Evolutionary conservation across 1,284 basidiomycete species (phyloP), one percentile per base, ranked within the genome.

Genomic region (Termitomyces sp.): DNA sequence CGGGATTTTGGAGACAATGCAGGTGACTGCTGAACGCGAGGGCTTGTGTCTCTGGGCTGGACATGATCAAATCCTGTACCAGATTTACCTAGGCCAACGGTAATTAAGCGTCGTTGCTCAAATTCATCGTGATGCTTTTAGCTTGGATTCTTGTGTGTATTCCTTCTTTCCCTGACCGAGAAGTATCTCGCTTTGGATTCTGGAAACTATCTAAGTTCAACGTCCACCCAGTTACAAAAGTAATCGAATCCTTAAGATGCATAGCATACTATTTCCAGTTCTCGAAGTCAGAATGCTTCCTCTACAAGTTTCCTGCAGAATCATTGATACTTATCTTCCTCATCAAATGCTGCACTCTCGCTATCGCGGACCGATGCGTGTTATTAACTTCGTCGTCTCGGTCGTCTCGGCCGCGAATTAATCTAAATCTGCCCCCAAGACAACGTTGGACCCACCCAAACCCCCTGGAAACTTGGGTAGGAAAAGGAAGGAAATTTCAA

Each of bases 31-130:
- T 26, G 74, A 76, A 51, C 64, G 52, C 26, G 68, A 66, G 3
- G 73, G 70, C 2, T 51, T 69, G 49, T 69, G 64, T 50, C 67
- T 81, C 31, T 81, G 76, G 75, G 76, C 69, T 38, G 73, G 70
- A 26, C 72, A 67, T 28, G 72, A 73, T 21, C 61, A 66, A 2
- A 68, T 70, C 13, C 55, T 82, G 47, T 71, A 67, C 60, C 72
- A 71, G 54, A 78, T 74, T 53, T 67, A 68, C 53, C 61, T 82
- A 40, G 79, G 79, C 17, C 72, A 74, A 61, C 60, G 60, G 26
- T 53, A 34, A 54, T 31, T 42, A 50, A 19, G 39, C 39, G 12
- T 34, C 36, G 36, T 30, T n/a, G 47, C 21, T 38, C 24, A 17
- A 24, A 31, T 21, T 15, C 2, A 21, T 9, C 15, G 4, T 17